Base-by-base conservation (phyloP, 352 stramenopile genomes). In the Phytophthora agathidicida region DNA sequence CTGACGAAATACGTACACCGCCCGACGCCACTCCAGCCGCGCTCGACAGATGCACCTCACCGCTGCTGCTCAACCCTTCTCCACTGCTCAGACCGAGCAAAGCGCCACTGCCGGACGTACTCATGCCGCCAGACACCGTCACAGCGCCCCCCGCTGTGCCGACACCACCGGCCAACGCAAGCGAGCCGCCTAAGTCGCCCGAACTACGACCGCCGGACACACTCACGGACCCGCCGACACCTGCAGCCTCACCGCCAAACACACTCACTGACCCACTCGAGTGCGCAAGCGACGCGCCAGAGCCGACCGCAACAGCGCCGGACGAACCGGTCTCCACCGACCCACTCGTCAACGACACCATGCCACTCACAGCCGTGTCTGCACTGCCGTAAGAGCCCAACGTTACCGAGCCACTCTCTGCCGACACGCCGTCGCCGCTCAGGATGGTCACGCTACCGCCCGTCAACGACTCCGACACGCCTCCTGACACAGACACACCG, bases 231-330 rank as follows among this genome's bases (percentile, higher is more conserved):
- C 57, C 57, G 27, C 57, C 48, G 31, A 19, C 38, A 38, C 33
- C 24, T 32, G 42, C 39, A 57, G 56, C 46, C 17, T 65, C 46
- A 17, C 56, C 56, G 28, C 56, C 46, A 30, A 24, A 53, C 7
- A 65, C 46, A 23, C 41, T 56, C 43, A 68, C 51, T 1, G 60
- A 68, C 44, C 60, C 60, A 24, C 60, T 68, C 30, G 45, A 59
- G 30, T 58, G 51, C 16, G 24, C 39, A 37, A 17, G 19, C 11
- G 58, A 61, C 16, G 50, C 28, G 28, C 57, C 57, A 60, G 57
- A 65, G 10, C 23, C 32, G 39, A 65, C 60, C 47, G 35, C 35
- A 23, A 65, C 58, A 19, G 39, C 20, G 17, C 58, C 58, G 51
- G 58, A 68, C 24, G 50, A 52, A 53, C 59, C 59, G 23, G 30